These are phyloP conservation scores for Fusarium incarnatum DNA, from an alignment of 2,329 filamentous ascomycete species.

Conservation along the genomic window DNA sequence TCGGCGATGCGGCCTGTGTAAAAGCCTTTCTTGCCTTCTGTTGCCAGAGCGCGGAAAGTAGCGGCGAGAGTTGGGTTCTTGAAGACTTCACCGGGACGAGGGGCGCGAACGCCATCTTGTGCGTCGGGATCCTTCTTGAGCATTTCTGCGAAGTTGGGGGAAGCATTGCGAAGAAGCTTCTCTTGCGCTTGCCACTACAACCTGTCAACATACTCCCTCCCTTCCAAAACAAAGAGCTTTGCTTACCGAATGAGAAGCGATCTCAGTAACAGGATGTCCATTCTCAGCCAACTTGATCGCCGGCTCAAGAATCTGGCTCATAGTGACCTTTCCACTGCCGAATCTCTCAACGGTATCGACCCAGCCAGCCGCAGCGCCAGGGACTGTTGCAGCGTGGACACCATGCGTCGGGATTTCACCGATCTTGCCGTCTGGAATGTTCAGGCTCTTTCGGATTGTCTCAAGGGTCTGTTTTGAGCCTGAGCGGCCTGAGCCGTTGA, in stretches of 20 bases:
- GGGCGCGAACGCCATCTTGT: conserved; percentile 77
- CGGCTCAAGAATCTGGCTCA: conserved; percentile 83
- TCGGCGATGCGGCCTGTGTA: conserved; percentile 88
- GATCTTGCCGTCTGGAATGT: conserved; percentile 66
- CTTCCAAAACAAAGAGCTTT: too few relatives aligned
- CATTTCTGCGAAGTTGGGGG: conserved; percentile 88
- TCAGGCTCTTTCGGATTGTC: conserved; percentile 75
- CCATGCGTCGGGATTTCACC: conserved; percentile 78
- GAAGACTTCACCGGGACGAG: conserved; percentile 86
- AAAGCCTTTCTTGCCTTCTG: conserved; percentile 89
- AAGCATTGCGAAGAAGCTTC: conserved; percentile 72
- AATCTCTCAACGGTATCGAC: conserved; percentile 88
- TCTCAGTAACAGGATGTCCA: conserved; percentile 89
- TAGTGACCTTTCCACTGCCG: conserved; percentile 83
- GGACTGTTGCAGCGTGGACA: conserved; percentile 85
- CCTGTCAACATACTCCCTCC: too few relatives aligned
- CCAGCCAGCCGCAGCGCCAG: conserved; percentile 94
- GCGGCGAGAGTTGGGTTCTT: conserved; percentile 83
- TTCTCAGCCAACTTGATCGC: conserved; percentile 88
- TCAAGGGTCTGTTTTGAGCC: conserved; percentile 76
- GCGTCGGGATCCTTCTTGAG: conserved; percentile 80
- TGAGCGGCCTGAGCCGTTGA: conserved; percentile 94
- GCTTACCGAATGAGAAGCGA: conserved; percentile 77
- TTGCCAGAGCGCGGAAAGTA: conserved; percentile 83
- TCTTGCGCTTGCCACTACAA: conserved; percentile 80